Conservation (phyloP, 176 grass and related monocot genomes). For the Paspalum notatum region DNA sequence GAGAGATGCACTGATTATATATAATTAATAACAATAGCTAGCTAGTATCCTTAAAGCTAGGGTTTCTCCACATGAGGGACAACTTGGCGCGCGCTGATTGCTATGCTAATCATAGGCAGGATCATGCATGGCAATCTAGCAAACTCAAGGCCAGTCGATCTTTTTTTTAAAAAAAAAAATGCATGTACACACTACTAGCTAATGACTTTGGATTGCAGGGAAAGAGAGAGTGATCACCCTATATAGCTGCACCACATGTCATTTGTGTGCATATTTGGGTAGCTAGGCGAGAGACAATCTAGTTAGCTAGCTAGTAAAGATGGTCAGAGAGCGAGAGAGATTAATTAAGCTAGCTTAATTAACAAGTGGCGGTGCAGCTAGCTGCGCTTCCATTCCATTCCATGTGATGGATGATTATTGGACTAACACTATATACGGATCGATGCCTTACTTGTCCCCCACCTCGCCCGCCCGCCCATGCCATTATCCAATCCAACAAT, state of each 20-base stretch:
- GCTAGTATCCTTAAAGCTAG: constrained; percentile 59
- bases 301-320: neutral
- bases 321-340: constrained; percentile 38
- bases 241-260: no score
- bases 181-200: constrained; percentile 12
- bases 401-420: constrained; percentile 4
- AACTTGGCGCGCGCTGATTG: constrained; percentile 40
- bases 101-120: constrained; percentile 51
- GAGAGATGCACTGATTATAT: neutral
- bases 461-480: constrained; percentile 22
- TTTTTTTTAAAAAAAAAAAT: constrained; percentile 26
- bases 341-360: neutral
- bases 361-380: neutral
- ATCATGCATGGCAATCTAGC: constrained; percentile 44
- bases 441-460: constrained; percentile 60
- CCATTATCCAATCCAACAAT: neutral
- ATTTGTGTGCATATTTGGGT: constrained; percentile 17
- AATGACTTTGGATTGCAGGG: no score
- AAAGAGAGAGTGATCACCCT: no score
- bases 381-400: neutral
- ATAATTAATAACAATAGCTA: neutral
- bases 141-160: constrained; percentile 3
- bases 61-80: constrained; percentile 56
- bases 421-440: neutral
- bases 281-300: constrained; percentile 22